phyloP scores from a whole-genome alignment of 805 yeast genomes.

The Saccharomycopsis sp. region DNA sequence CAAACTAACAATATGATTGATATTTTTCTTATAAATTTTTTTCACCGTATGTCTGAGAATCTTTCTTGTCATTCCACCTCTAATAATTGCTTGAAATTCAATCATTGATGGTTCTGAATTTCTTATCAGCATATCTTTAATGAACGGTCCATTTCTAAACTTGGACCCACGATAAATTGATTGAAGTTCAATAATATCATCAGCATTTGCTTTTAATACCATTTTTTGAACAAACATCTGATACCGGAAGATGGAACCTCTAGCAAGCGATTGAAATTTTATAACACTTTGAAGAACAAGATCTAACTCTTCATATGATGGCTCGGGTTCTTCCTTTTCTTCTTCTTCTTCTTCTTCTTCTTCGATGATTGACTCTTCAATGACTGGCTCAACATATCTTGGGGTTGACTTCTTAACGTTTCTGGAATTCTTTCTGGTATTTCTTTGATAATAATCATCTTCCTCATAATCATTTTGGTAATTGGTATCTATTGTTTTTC shows the following conservation, averaged over 20 bases:
- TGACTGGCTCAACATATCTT: not conserved
- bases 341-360: conserved; percentile 3
- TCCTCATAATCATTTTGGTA: too few species aligned
- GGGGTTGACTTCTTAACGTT: too few species aligned
- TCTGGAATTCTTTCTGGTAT: not conserved
- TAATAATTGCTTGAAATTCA: conserved; percentile 36
- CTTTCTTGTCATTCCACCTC: conserved; percentile 35
- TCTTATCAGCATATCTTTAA: conserved; percentile 1
- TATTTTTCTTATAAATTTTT: conserved; percentile 17
- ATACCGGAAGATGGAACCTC: conserved; percentile 63
- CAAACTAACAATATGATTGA: conserved; percentile 21
- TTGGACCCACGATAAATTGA: conserved; percentile 26
- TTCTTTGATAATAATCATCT: not conserved
- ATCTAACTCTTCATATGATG: conserved; percentile 20
- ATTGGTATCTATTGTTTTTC: too few species aligned
- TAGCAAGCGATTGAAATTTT: conserved; percentile 54
- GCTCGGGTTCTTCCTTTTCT: conserved; percentile 11
- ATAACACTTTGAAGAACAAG: conserved; percentile 28
- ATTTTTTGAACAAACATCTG: conserved; percentile 51
- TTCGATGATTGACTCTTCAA: conserved; percentile 3
- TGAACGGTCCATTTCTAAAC: conserved; percentile 16
- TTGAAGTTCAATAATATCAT: conserved; percentile 37
- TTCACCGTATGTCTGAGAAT: conserved; percentile 23
- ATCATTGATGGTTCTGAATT: conserved; percentile 3
- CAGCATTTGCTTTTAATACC: conserved; percentile 46